Conservation (phyloP, 2,329 filamentous ascomycete genomes). For the Apiospora rasikravindrae region DNA sequence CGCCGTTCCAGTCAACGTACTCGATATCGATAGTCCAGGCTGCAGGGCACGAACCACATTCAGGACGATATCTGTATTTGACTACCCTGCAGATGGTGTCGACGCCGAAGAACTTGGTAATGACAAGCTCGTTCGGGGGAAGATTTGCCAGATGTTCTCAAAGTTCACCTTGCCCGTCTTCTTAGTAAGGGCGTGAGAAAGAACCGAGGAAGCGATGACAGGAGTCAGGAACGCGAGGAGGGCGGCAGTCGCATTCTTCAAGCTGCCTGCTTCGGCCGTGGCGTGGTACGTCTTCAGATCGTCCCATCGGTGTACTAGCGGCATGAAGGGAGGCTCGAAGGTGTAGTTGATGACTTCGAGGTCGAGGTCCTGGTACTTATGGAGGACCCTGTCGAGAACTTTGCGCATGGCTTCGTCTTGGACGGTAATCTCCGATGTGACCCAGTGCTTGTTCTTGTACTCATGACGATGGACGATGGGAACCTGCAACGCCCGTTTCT, state of each 20-base stretch:
- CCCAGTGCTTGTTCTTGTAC: constrained; percentile 37
- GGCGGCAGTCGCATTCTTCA: constrained; percentile 26
- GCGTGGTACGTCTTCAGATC: constrained; percentile 28
- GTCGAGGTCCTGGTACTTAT: constrained; percentile 42
- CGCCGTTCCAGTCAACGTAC: constrained; percentile 44
- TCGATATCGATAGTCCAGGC: constrained; percentile 38
- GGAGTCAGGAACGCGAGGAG: constrained; percentile 40
- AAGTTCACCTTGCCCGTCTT: constrained; percentile 39
- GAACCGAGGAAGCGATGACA: constrained; percentile 35
- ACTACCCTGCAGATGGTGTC: constrained; percentile 43
- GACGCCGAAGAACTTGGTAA: constrained; percentile 39
- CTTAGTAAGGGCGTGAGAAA: constrained; percentile 33
- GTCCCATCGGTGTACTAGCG: constrained; percentile 44
- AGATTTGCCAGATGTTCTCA: constrained; percentile 42
- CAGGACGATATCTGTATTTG: constrained; percentile 31
- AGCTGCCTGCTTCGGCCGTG: not conserved
- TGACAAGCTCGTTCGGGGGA: constrained; percentile 40
- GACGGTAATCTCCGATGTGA: constrained; percentile 39
- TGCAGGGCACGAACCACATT: constrained; percentile 18
- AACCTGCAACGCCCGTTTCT: constrained; percentile 27
- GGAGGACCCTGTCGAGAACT: constrained; percentile 36
- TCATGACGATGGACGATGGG: constrained; percentile 42
- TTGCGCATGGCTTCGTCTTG: constrained; percentile 38
- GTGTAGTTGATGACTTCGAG: constrained; percentile 40
- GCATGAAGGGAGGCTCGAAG: constrained; percentile 39